These are phyloP conservation scores for Silene noctiflora DNA, from an alignment of 179 eudicot species.

Conservation along the genomic window DNA sequence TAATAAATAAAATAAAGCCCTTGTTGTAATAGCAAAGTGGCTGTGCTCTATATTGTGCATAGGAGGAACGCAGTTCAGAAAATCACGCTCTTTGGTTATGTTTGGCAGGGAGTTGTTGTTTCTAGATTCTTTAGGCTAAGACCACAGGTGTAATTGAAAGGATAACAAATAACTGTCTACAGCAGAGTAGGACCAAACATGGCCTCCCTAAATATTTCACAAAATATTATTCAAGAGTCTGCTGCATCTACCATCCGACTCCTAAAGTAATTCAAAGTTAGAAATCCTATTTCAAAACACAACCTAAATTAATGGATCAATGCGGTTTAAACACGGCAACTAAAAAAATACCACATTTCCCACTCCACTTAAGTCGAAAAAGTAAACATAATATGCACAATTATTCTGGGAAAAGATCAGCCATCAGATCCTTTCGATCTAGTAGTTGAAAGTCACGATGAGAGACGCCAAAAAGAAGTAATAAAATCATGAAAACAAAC, in stretches of 20 bases:
- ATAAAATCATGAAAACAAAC: too few species aligned
- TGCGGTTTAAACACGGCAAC: background rate
- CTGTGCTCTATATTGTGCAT: too few species aligned
- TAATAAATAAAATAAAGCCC: too few species aligned
- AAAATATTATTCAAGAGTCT: too few species aligned
- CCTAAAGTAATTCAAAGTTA: background rate
- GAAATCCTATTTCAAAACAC: background rate
- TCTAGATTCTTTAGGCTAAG: background rate
- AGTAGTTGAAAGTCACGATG: too few species aligned
- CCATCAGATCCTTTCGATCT: too few species aligned
- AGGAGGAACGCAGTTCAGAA: too few species aligned
- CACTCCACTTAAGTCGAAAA: background rate
- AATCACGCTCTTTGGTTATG: too few species aligned
- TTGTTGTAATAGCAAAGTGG: too few species aligned
- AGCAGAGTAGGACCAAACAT: background rate
- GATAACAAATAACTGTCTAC: background rate
- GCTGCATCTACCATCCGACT: background rate
- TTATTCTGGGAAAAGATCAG: background rate
- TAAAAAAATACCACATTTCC: background rate
- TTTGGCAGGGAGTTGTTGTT: background rate
- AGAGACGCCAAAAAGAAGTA: too few species aligned
- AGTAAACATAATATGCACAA: background rate
- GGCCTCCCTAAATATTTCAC: background rate
- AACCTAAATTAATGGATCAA: background rate
- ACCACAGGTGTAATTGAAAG: background rate